Evolutionary conservation across 225 moss, liverwort and hornwort genomes (phyloP).

Genomic region (Bryum argenteum): DNA sequence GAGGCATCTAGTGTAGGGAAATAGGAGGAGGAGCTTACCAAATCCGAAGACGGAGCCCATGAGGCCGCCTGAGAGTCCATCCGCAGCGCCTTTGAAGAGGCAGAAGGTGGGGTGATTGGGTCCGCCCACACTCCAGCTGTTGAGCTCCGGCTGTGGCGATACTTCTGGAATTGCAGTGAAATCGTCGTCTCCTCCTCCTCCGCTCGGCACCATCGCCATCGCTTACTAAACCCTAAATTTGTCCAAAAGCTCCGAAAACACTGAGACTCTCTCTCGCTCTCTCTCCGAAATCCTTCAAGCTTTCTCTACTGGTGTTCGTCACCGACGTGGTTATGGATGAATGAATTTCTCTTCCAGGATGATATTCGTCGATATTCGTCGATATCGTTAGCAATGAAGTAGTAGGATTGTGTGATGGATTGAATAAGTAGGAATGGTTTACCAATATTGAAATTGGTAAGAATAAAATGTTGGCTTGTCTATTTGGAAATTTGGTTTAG

Average conservation of each 20-base stretch:
- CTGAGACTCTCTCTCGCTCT: no score
- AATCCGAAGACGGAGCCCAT: slow-evolving; percentile 98
- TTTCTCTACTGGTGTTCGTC: no score
- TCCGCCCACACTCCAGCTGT: slow-evolving; percentile 41
- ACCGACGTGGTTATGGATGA: no score
- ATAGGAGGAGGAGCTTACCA: slow-evolving; percentile 33
- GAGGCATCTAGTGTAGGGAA: background rate
- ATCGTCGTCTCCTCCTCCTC: slow-evolving; percentile 31
- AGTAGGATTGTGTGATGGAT: no score
- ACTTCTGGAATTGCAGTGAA: background rate
- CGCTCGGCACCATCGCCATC: slow-evolving; percentile 54
- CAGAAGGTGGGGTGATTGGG: slow-evolving; percentile 54
- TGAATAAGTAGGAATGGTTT: no score
- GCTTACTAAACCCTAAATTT: background rate
- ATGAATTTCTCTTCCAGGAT: no score
- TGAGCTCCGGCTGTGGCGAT: slow-evolving; percentile 1
- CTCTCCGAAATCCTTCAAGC: background rate
- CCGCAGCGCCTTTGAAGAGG: slow-evolving; percentile 56
- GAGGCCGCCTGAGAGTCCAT: slow-evolving; percentile 70
- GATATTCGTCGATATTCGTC: no score
- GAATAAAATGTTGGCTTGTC: no score
- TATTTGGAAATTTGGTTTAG: no score
- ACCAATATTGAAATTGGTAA: no score
- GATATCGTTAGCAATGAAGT: no score
- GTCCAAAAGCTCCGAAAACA: background rate